Evolutionary conservation across 1,284 basidiomycete genomes (phyloP), one percentile per base, ranked within the genome.

Genomic region (Agaricales sp.): DNA sequence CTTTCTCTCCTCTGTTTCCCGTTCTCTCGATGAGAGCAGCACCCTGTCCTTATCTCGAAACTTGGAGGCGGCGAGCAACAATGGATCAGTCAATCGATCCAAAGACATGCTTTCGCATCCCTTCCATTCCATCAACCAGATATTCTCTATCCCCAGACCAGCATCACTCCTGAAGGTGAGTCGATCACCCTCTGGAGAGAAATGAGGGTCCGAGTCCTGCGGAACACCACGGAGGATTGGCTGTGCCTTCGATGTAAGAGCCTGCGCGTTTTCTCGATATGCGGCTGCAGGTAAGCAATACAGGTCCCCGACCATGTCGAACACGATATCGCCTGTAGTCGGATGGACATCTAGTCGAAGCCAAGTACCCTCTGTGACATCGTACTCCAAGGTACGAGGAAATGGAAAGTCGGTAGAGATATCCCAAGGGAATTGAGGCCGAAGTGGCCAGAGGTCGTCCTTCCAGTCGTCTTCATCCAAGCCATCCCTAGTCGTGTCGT

Each of bases 331-430:
- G 8, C 83, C 82, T 2, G 75, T 71, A 50, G 64, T 64, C 4
- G 81, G 80, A 55, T 83, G 77, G 2, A 85, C 80, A 57, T 85
- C 83, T 23, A 86, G 71, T 13, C 82, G 71, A 46, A 86, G 64
- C 82, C 82, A 86, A 23, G 82, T 86, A 6, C 83, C 83, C 56
- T 85, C 80, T 26, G 70, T 66, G 16, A 85, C 82, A 47, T 83
- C 75, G 59, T 80, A 86, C 51, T 75, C 70, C n/a, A 85, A 65
- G 19, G 63, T 64, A 21, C 82, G 77, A 1, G 81, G 78, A 61
- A 77, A 76, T n/a, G 74, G 70, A 57, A 77, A 85, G 63, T 86
- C 79, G n/a, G 81, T 84, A 19, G 83, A 85, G 51, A 87, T 86
- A 57, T 87, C 83, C 82, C 82, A 87, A 20, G 75, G 68, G 2